Evolutionary conservation across 2,329 filamentous ascomycete species (phyloP).

Genomic region (Fonsecaea multimorphosa): DNA sequence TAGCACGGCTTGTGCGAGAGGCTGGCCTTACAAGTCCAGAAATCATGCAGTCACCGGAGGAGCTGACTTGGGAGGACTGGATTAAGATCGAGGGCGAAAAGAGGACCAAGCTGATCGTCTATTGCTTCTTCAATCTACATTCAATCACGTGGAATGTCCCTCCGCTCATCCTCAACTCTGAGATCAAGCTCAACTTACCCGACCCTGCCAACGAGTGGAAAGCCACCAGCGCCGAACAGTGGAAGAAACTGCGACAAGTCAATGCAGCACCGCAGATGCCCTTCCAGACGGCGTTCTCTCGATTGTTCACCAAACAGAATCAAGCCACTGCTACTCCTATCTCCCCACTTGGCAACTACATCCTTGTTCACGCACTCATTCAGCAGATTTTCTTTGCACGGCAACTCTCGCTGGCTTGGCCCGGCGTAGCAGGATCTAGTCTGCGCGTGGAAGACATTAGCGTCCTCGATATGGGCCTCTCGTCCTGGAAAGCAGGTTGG

Average conservation of each 20-base stretch:
- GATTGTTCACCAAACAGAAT: constrained; percentile 50
- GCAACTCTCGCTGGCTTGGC: constrained; percentile 54
- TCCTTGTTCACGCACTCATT: constrained; percentile 61
- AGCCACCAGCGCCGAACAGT: constrained; percentile 57
- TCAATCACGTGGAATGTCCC: constrained; percentile 68
- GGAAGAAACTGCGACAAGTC: constrained; percentile 48
- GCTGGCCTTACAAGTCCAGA: constrained; percentile 51
- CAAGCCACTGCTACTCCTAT: constrained; percentile 45
- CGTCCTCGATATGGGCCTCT: constrained; percentile 55
- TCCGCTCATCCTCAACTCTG: constrained; percentile 62
- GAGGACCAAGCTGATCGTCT: constrained; percentile 63
- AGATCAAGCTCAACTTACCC: constrained; percentile 62
- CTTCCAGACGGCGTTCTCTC: constrained; percentile 55
- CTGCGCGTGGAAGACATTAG: constrained; percentile 53
- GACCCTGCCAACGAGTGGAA: constrained; percentile 63
- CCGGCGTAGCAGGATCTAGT: constrained; percentile 50
- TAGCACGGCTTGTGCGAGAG: constrained; percentile 62
- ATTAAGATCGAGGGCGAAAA: constrained; percentile 59
- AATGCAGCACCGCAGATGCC: constrained; percentile 39
- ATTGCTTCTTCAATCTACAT: constrained; percentile 66
- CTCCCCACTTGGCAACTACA: constrained; percentile 61
- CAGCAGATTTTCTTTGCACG: constrained; percentile 61
- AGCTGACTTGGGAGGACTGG: constrained; percentile 62
- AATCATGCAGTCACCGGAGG: constrained; percentile 33
- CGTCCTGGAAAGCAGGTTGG: constrained; percentile 61